phyloP scores from a whole-genome alignment of 345 rosid species.

The Geranium brycei region DNA sequence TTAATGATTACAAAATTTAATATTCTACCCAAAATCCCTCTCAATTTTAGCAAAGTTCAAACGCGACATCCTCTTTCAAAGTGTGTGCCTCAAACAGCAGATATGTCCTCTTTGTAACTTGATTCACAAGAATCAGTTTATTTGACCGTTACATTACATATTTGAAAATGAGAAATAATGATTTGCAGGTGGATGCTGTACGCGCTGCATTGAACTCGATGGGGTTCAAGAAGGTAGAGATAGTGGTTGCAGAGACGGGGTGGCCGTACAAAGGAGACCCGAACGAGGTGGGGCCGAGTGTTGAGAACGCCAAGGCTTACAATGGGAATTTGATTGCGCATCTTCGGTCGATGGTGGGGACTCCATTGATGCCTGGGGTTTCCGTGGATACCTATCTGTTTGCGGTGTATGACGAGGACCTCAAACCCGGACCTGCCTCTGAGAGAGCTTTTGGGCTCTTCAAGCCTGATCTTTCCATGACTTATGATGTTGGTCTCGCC shows the following conservation, averaged over 20 bases:
- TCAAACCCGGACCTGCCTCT: constrained; percentile 67
- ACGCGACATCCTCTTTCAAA: too few species aligned
- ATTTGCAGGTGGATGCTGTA: constrained; percentile 59
- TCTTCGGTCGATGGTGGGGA: constrained; percentile 60
- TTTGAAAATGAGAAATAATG: too few species aligned
- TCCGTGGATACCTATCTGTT: constrained; percentile 75
- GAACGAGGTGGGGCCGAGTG: constrained; percentile 50
- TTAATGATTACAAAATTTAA: too few species aligned
- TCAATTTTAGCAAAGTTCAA: too few species aligned
- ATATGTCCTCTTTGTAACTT: too few species aligned
- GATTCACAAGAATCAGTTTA: too few species aligned
- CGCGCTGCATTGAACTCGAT: constrained; percentile 48
- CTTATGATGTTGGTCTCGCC: constrained; percentile 63
- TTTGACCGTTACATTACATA: too few species aligned
- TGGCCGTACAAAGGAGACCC: constrained; percentile 92
- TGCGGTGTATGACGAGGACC: constrained; percentile 74
- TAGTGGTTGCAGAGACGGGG: constrained; percentile 87
- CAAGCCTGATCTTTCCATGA: constrained; percentile 59
- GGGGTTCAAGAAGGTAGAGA: constrained; percentile 70
- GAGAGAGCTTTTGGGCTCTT: constrained; percentile 70
- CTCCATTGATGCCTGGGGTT: constrained; percentile 88
- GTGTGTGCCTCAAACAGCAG: too few species aligned
- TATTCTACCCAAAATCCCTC: too few species aligned
- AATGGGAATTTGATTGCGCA: constrained; percentile 73
- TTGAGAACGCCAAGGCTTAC: constrained; percentile 81